Percentiles rank a stretch among this genome's conserved stretches.
Evolutionary conservation across 2,329 filamentous ascomycete genomes (phyloP).

Genomic region (Sporothrix euskadiensis): DNA sequence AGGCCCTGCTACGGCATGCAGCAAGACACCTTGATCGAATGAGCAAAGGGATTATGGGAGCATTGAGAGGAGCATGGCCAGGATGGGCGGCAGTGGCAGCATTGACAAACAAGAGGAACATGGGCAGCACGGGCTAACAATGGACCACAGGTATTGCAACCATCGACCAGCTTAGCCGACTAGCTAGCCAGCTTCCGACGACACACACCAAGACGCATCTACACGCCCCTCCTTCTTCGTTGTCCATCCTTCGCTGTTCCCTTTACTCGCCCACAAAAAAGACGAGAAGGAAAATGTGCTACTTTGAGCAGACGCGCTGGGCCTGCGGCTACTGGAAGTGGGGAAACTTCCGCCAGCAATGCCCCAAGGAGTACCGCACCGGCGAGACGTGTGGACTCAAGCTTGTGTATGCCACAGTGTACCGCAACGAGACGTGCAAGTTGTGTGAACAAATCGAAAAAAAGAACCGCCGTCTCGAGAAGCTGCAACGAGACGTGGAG

Average conservation of each 20-base stretch:
- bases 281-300: constrained; percentile 70
- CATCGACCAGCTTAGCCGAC: background rate
- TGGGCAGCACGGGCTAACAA: background rate
- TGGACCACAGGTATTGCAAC: constrained; percentile 2
- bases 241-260: background rate
- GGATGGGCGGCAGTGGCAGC: background rate
- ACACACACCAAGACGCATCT: background rate
- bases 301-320: constrained; percentile 89
- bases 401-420: constrained; percentile 74
- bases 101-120: background rate
- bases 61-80: background rate
- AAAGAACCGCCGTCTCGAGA: constrained; percentile 72
- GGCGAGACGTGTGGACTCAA: constrained; percentile 96
- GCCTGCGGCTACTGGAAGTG: constrained; percentile 90
- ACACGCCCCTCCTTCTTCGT: background rate
- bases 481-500: constrained; percentile 71
- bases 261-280: background rate
- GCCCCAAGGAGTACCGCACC: constrained; percentile 90
- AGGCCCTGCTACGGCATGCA: constrained; percentile 14
- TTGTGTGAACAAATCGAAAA: constrained; percentile 87
- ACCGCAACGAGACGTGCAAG: constrained; percentile 68
- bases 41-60: background rate
- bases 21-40: constrained; percentile 9
- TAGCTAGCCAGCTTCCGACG: background rate
- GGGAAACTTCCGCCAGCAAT: constrained; percentile 90